A percentile compares a stretch with the other conserved stretches of the same genome.
phyloP scores from a whole-genome alignment of 2,329 filamentous ascomycete genomes.

The Penicillium sp. region DNA sequence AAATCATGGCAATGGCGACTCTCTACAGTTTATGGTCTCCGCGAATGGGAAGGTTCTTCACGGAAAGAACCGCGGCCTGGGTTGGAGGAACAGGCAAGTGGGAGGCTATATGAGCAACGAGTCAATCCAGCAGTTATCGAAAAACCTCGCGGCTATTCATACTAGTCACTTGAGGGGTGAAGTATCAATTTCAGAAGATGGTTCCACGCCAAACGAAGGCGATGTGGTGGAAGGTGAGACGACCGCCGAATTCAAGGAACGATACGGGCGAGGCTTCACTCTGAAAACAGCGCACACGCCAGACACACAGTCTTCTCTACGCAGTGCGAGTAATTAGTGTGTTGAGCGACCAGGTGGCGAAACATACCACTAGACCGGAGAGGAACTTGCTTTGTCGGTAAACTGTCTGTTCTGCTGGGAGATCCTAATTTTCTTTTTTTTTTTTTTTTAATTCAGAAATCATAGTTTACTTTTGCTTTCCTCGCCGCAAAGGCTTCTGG shows the following conservation, averaged over 20 bases:
- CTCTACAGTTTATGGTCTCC: conserved; percentile 45
- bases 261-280: conserved; percentile 32
- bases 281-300: no score
- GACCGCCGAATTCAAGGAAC: conserved; percentile 27
- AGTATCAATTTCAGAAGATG: conserved; percentile 8
- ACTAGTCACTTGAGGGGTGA: conserved; percentile 19
- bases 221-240: conserved; percentile 13
- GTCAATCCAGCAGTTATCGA: conserved; percentile 37
- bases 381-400: no score
- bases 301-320: no score
- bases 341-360: no score
- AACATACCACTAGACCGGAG: no score
- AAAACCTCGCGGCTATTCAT: conserved; percentile 32
- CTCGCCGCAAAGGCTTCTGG: no score
- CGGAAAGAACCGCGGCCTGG: conserved; percentile 35
- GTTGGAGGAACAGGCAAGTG: conserved; percentile 40
- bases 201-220: conserved; percentile 6
- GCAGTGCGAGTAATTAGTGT: no score
- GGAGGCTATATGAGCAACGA: conserved; percentile 37
- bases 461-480: no score
- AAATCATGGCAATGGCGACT: conserved; percentile 41
- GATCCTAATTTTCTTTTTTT: no score
- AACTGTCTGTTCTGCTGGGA: no score
- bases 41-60: conserved; percentile 38
- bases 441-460: no score